Percentiles rank a stretch among this genome's conserved stretches.
Conservation (phyloP, 345 rosid species). For the Salix udensis region DNA sequence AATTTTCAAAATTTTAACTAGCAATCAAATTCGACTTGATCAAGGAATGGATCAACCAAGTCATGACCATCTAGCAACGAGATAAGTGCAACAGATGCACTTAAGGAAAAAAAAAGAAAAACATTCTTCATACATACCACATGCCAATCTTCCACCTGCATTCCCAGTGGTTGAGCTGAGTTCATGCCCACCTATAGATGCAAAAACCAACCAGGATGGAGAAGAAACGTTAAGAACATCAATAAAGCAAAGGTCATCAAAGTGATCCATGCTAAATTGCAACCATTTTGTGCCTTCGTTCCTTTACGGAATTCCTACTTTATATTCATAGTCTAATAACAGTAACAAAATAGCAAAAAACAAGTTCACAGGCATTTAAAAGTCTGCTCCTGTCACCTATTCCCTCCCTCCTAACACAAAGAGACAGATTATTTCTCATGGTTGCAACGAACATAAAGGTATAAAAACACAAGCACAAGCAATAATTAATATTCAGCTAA, state of each 20-base stretch:
- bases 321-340: neutral
- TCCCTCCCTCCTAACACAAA: neutral
- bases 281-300: neutral
- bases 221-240: constrained; percentile 1
- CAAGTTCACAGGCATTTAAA: neutral
- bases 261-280: neutral
- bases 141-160: constrained; percentile 98
- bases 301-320: neutral
- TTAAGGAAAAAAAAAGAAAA: neutral
- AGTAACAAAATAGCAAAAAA: neutral
- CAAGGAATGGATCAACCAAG: neutral
- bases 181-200: constrained; percentile 82
- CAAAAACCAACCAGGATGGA: constrained; percentile 22
- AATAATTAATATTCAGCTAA: neutral
- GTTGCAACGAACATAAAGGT: neutral
- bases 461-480: neutral
- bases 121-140: constrained; percentile 53
- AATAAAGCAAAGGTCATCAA: neutral
- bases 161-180: constrained; percentile 93
- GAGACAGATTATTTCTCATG: neutral
- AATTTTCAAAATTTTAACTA: neutral
- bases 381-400: neutral
- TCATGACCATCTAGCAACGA: neutral
- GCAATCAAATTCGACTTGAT: neutral
- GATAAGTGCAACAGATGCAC: neutral